These are phyloP conservation scores for Capronia coronata DNA, from an alignment of 2,329 filamentous ascomycete genomes.

Conservation along the genomic window DNA sequence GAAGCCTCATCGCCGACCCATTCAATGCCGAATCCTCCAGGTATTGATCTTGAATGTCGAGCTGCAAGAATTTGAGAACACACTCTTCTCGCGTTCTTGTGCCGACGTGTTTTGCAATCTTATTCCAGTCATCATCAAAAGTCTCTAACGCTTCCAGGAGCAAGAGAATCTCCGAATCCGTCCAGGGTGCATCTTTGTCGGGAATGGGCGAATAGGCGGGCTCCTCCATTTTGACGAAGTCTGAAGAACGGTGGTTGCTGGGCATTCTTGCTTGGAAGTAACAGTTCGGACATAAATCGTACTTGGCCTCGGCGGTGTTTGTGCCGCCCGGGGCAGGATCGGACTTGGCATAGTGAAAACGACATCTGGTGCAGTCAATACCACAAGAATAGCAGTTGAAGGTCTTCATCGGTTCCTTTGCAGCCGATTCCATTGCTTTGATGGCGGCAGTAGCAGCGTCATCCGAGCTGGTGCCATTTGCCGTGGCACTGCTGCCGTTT, in stretches of 20 bases:
- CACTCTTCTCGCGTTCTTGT: slow-evolving; percentile 92
- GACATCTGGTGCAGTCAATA: slow-evolving; percentile 72
- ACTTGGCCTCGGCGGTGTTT: slow-evolving; percentile 56
- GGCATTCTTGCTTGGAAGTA: slow-evolving; percentile 80
- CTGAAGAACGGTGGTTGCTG: slow-evolving; percentile 65
- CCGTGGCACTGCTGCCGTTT: slow-evolving; percentile 64
- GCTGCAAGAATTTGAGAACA: slow-evolving; percentile 88
- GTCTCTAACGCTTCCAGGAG: slow-evolving; percentile 85
- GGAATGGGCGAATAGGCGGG: slow-evolving; percentile 70
- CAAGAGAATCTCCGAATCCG: slow-evolving; percentile 79
- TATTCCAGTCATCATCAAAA: slow-evolving; percentile 93
- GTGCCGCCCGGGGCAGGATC: slow-evolving; percentile 53
- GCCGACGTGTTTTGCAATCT: slow-evolving; percentile 85
- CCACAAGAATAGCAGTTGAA: slow-evolving; percentile 87
- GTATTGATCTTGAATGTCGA: slow-evolving; percentile 97
- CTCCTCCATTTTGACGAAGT: slow-evolving; percentile 87
- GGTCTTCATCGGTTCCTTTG: slow-evolving; percentile 58
- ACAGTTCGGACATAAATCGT: slow-evolving; percentile 87
- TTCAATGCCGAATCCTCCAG: slow-evolving; percentile 65
- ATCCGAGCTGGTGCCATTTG: slow-evolving; percentile 55
- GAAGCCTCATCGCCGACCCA: slow-evolving; percentile 59
- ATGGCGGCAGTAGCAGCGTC: slow-evolving; percentile 50
- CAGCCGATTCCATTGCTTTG: slow-evolving; percentile 55
- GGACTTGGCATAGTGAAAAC: slow-evolving; percentile 64
- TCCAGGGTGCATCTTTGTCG: slow-evolving; percentile 84